Percentiles rank a stretch among this genome's conserved stretches.
phyloP scores from a whole-genome alignment of 495 filamentous ascomycete species.

The Neurospora sp. region DNA sequence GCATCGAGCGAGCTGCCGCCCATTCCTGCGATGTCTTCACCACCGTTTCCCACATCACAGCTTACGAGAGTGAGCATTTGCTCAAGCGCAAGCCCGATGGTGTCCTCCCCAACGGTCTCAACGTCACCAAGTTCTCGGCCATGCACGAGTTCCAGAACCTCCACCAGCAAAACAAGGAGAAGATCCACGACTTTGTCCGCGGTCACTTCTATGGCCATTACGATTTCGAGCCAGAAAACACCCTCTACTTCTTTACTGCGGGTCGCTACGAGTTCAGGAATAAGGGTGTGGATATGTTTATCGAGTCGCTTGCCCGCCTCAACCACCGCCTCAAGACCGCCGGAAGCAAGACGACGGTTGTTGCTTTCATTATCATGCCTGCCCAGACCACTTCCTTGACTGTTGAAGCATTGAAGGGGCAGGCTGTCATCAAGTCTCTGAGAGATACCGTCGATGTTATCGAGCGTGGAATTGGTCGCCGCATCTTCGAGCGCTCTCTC shows the following conservation, averaged over 20 bases:
- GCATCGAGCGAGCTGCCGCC: conserved; percentile 87
- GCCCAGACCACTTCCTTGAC: conserved; percentile 94
- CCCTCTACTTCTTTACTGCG: conserved; percentile 95
- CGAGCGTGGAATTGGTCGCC: conserved; percentile 79
- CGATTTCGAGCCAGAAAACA: conserved; percentile 92
- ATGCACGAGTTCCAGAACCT: conserved; percentile 99
- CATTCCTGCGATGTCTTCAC: conserved; percentile 95
- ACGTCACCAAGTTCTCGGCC: conserved; percentile 97
- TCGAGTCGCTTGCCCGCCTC: conserved; percentile 85
- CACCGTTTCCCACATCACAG: conserved; percentile 96
- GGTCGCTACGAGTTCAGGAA: conserved; percentile 96
- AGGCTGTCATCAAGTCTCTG: conserved; percentile 93
- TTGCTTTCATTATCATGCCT: conserved; percentile 99
- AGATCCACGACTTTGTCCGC: conserved; percentile 96
- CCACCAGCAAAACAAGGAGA: conserved; percentile 90
- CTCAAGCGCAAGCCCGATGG: conserved; percentile 97
- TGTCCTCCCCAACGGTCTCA: conserved; percentile 90
- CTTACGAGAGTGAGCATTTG: conserved; percentile 94
- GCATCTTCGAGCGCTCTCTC: conserved; percentile 86
- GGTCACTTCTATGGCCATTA: conserved; percentile 98
- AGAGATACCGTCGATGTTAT: conserved; percentile 86
- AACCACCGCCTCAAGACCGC: conserved; percentile 82
- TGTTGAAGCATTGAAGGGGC: conserved; percentile 91
- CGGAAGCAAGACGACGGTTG: conserved; percentile 86
- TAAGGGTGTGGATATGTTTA: conserved; percentile 99